Evolutionary conservation across 179 eudicot species (phyloP).

Genomic region (Monotropa hypopitys): DNA sequence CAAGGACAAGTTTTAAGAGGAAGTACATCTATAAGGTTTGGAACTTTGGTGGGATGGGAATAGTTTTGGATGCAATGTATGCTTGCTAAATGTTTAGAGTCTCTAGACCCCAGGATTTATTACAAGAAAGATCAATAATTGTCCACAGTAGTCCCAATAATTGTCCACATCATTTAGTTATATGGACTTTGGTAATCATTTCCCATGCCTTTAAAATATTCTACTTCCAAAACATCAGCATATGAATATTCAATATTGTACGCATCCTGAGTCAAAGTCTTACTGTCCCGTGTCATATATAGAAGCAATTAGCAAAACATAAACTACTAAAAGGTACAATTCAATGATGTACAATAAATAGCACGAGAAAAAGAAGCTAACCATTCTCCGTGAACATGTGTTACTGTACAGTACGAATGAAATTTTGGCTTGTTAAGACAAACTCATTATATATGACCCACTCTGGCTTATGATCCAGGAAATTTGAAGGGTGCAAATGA

Average conservation of each 20-base stretch:
- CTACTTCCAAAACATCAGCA: background rate
- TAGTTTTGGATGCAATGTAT: background rate
- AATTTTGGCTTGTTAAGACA: constrained; percentile 80
- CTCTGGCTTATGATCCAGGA: constrained; percentile 95
- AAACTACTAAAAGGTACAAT: background rate
- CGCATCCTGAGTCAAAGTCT: background rate
- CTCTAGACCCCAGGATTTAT: background rate
- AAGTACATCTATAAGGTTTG: too few relatives aligned
- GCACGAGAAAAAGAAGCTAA: constrained; percentile 20
- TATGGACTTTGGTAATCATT: background rate
- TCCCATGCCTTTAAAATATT: background rate
- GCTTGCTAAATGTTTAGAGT: background rate
- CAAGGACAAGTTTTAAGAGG: background rate
- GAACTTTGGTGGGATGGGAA: too few relatives aligned
- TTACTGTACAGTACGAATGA: constrained; percentile 86
- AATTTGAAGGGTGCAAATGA: constrained; percentile 91
- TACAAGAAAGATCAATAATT: background rate
- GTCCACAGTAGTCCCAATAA: background rate
- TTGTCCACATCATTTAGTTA: background rate
- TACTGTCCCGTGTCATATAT: background rate
- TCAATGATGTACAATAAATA: background rate
- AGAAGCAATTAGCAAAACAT: background rate
- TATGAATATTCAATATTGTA: background rate
- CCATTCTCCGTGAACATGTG: constrained; percentile 96
- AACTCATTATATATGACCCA: constrained; percentile 97